A percentile compares a stretch with the other conserved stretches of the same genome.
Conservation (phyloP, 148 eudicot genomes). For the Cornus kousa region DNA sequence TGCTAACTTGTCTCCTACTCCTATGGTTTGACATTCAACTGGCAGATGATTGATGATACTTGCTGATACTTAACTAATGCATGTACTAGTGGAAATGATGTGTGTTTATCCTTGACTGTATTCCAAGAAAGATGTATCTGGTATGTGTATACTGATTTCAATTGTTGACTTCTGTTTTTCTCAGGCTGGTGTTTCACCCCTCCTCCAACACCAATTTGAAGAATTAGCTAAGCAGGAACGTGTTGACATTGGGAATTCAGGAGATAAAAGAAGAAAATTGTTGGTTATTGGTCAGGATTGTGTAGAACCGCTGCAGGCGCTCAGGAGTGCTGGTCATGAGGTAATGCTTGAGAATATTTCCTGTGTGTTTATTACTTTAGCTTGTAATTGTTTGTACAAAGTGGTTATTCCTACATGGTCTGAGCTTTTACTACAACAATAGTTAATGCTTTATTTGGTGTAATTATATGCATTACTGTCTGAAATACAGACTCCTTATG, state of each 20-base stretch:
- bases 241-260: constrained; percentile 24
- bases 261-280: constrained; percentile 39
- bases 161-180: not conserved
- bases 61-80: not conserved
- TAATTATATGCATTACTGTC: not conserved
- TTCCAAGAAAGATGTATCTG: no score
- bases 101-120: not conserved
- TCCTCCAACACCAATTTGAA: constrained; percentile 76
- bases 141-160: not conserved
- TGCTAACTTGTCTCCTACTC: no score
- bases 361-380: not conserved
- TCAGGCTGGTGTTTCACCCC: constrained; percentile 86
- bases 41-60: no score
- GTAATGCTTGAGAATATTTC: constrained; percentile 34
- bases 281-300: constrained; percentile 81
- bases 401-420: no score
- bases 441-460: not conserved
- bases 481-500: constrained; percentile 5
- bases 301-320: constrained; percentile 92
- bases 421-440: no score
- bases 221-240: constrained; percentile 53
- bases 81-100: not conserved
- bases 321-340: constrained; percentile 69
- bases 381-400: not conserved
- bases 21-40: no score